Evolutionary conservation across 2,329 filamentous ascomycete species (phyloP).

Genomic region (Endoconidiophora laricicola): DNA sequence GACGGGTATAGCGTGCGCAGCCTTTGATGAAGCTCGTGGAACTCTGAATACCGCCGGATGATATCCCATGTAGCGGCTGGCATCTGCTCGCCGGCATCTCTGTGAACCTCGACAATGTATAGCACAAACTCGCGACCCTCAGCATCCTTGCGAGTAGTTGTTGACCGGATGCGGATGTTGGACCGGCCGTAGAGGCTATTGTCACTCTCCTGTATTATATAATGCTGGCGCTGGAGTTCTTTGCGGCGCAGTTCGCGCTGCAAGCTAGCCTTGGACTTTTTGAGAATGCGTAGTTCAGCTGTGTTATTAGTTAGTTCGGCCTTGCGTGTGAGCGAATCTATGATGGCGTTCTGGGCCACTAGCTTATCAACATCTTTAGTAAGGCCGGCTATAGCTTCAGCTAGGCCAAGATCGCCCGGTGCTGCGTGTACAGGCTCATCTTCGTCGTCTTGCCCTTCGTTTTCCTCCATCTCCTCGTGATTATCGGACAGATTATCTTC

Average conservation of each 20-base stretch:
- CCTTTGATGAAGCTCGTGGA: conserved; percentile 85
- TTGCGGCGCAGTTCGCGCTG: conserved; percentile 86
- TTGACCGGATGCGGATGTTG: conserved; percentile 75
- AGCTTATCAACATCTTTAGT: conserved; percentile 83
- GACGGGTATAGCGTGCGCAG: conserved; percentile 72
- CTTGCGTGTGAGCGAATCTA: conserved; percentile 82
- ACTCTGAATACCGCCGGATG: conserved; percentile 88
- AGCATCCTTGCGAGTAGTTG: conserved; percentile 80
- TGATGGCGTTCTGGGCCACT: conserved; percentile 70
- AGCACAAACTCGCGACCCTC: conserved; percentile 88
- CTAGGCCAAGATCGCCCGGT: conserved; percentile 80
- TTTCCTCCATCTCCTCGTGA: conserved; percentile 51
- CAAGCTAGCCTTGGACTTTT: conserved; percentile 85
- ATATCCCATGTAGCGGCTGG: conserved; percentile 89
- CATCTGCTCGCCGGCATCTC: conserved; percentile 88
- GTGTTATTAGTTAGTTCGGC: conserved; percentile 95
- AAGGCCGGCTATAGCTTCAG: conserved; percentile 81
- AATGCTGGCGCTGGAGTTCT: conserved; percentile 90
- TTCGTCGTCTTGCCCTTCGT: conserved; percentile 40
- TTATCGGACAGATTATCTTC: conserved; percentile 77
- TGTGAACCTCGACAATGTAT: conserved; percentile 81
- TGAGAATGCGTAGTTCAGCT: conserved; percentile 76
- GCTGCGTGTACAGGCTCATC: conserved; percentile 89
- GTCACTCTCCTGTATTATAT: conserved; percentile 92
- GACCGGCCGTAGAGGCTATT: conserved; percentile 91